phyloP scores from a whole-genome alignment of 805 yeast species.

The Saturnispora zaruensis region DNA sequence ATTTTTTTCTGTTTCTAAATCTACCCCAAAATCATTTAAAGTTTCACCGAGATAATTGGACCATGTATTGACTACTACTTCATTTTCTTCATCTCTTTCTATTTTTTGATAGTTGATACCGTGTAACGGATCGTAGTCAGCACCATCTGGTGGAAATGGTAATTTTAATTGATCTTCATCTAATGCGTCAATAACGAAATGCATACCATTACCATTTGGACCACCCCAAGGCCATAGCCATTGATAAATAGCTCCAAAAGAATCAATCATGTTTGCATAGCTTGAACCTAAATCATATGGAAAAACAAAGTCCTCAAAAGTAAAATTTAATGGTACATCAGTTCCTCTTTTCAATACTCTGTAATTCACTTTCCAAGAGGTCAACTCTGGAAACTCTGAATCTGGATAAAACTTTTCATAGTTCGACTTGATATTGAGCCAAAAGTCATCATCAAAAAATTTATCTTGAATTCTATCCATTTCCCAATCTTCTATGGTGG shows the following conservation, averaged over 20 bases:
- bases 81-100: slow-evolving; percentile 14
- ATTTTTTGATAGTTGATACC: background rate
- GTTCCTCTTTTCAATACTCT: slow-evolving; percentile 17
- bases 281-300: slow-evolving; percentile 70
- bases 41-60: slow-evolving; percentile 75
- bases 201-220: slow-evolving; percentile 53
- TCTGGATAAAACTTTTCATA: slow-evolving; percentile 32
- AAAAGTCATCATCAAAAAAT: slow-evolving; percentile 46
- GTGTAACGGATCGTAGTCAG: slow-evolving; percentile 18
- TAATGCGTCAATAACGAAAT: slow-evolving; percentile 47
- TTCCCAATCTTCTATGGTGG: slow-evolving; percentile 94
- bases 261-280: slow-evolving; percentile 40
- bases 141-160: slow-evolving; percentile 95
- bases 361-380: slow-evolving; percentile 36
- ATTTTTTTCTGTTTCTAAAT: slow-evolving; percentile 46
- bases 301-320: slow-evolving; percentile 61
- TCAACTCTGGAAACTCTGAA: slow-evolving; percentile 34
- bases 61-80: slow-evolving; percentile 37
- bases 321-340: slow-evolving; percentile 29
- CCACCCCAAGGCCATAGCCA: slow-evolving; percentile 71
- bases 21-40: slow-evolving; percentile 83
- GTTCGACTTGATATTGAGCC: slow-evolving; percentile 39
- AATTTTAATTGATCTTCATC: slow-evolving; percentile 52
- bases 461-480: slow-evolving; percentile 68
- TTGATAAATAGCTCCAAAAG: slow-evolving; percentile 53